phyloP scores from a whole-genome alignment of 1,284 basidiomycete genomes.

The Mycosarcoma maydis region DNA sequence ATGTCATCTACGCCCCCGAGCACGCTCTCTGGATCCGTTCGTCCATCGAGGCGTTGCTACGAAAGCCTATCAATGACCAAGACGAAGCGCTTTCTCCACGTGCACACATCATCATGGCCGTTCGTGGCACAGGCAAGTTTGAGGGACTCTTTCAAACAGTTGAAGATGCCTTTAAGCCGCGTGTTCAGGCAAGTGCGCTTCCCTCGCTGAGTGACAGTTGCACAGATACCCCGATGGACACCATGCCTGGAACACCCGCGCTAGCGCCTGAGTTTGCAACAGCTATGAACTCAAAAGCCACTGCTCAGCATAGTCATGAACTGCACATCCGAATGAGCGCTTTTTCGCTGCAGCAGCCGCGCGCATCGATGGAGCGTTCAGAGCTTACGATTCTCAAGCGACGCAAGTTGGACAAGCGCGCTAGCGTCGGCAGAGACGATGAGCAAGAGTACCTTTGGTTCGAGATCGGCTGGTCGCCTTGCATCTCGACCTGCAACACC shows the following conservation, averaged over 20 bases:
- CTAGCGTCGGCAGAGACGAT: constrained; percentile 34
- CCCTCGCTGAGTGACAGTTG: constrained; percentile 27
- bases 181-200: background rate
- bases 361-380: background rate
- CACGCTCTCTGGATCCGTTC: constrained; percentile 45
- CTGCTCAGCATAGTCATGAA: constrained; percentile 17
- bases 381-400: constrained; percentile 21
- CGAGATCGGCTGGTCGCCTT: constrained; percentile 33
- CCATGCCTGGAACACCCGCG: constrained; percentile 35
- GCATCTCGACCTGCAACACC: background rate
- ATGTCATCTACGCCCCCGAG: constrained; percentile 44
- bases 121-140: constrained; percentile 41
- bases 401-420: constrained; percentile 33
- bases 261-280: background rate
- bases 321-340: constrained; percentile 31
- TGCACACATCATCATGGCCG: constrained; percentile 45
- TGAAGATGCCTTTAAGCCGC: constrained; percentile 34
- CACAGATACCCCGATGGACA: constrained; percentile 25
- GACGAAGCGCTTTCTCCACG: constrained; percentile 2
- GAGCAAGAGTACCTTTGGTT: constrained; percentile 50
- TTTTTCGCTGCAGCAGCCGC: background rate
- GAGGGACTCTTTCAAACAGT: constrained; percentile 36
- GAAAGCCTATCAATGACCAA: constrained; percentile 4
- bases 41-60: constrained; percentile 33
- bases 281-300: background rate